These are phyloP conservation scores for Phytophthora lateralis DNA, from an alignment of 352 stramenopile genomes.

Conservation along the genomic window DNA sequence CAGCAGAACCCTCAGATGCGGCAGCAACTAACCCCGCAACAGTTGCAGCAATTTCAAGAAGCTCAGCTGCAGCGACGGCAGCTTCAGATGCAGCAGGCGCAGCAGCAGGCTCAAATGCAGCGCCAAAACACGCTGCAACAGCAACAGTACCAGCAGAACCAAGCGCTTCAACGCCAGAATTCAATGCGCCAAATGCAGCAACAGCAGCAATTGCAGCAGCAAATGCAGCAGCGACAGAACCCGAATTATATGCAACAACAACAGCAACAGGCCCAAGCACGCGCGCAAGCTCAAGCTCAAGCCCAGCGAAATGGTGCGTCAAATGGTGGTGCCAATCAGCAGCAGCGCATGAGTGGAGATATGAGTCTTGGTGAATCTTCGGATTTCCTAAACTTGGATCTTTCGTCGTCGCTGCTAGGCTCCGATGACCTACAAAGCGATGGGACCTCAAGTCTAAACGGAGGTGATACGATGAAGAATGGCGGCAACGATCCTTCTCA, in stretches of 20 bases:
- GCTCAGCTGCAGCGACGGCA: slow-evolving; percentile 74
- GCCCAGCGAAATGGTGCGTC: slow-evolving; percentile 33
- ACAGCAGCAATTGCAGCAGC: slow-evolving; percentile 63
- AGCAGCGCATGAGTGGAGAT: slow-evolving; percentile 62
- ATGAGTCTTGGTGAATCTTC: slow-evolving; percentile 69
- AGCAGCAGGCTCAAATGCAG: slow-evolving; percentile 67
- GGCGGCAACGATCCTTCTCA: slow-evolving; percentile 33
- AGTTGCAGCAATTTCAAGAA: slow-evolving; percentile 82
- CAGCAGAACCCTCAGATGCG: slow-evolving; percentile 81
- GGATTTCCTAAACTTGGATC: slow-evolving; percentile 84
- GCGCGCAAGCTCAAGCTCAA: slow-evolving; percentile 32
- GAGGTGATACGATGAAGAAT: slow-evolving; percentile 43
- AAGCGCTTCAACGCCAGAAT: slow-evolving; percentile 55
- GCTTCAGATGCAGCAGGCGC: slow-evolving; percentile 63
- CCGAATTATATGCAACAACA: slow-evolving; percentile 68
- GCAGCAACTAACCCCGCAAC: slow-evolving; percentile 80
- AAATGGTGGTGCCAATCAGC: slow-evolving; percentile 38
- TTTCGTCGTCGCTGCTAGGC: slow-evolving; percentile 72
- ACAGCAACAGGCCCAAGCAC: slow-evolving; percentile 36
- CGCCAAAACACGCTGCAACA: slow-evolving; percentile 62
- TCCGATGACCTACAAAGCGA: slow-evolving; percentile 63
- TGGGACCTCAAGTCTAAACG: slow-evolving; percentile 43
- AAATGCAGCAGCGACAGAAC: slow-evolving; percentile 64
- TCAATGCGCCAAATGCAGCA: slow-evolving; percentile 67
- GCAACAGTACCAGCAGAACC: slow-evolving; percentile 62